These are phyloP conservation scores for Penicillium sp. DNA, from an alignment of 2,329 filamentous ascomycete genomes.

Conservation along the genomic window DNA sequence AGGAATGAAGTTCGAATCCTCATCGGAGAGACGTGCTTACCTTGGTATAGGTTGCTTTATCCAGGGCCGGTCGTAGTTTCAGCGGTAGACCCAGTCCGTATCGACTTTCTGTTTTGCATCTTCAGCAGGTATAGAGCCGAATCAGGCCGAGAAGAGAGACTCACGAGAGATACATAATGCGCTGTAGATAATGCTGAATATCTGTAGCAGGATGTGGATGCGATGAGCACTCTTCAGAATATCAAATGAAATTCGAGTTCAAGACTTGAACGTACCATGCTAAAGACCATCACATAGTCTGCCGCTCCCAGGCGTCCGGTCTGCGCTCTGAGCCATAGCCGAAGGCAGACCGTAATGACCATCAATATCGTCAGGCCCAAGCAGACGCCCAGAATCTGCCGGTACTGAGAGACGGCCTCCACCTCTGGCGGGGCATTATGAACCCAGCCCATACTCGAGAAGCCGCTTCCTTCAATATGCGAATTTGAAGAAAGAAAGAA, in stretches of 20 bases:
- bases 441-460: slow-evolving; percentile 46
- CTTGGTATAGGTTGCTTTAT: slow-evolving; percentile 42
- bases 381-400: slow-evolving; percentile 46
- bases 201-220: slow-evolving; percentile 11
- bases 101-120: slow-evolving; percentile 42
- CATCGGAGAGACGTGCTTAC: slow-evolving; percentile 10
- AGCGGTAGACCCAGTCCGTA: slow-evolving; percentile 50
- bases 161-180: slow-evolving; percentile 47
- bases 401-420: slow-evolving; percentile 45
- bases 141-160: slow-evolving; percentile 10
- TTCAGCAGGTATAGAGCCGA: background rate
- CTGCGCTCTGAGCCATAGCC: slow-evolving; percentile 41
- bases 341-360: slow-evolving; percentile 36
- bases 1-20: background rate
- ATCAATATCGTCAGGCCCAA: slow-evolving; percentile 43
- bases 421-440: slow-evolving; percentile 45
- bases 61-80: slow-evolving; percentile 38
- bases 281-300: slow-evolving; percentile 40
- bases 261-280: slow-evolving; percentile 22
- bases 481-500: background rate
- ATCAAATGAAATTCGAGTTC: background rate
- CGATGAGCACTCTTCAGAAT: background rate
- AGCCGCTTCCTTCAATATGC: background rate
- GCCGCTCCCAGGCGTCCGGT: slow-evolving; percentile 44
- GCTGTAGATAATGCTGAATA: slow-evolving; percentile 47